These are phyloP conservation scores for Pleodorina starrii DNA, from an alignment of 139 green algal species.

Conservation along the genomic window DNA sequence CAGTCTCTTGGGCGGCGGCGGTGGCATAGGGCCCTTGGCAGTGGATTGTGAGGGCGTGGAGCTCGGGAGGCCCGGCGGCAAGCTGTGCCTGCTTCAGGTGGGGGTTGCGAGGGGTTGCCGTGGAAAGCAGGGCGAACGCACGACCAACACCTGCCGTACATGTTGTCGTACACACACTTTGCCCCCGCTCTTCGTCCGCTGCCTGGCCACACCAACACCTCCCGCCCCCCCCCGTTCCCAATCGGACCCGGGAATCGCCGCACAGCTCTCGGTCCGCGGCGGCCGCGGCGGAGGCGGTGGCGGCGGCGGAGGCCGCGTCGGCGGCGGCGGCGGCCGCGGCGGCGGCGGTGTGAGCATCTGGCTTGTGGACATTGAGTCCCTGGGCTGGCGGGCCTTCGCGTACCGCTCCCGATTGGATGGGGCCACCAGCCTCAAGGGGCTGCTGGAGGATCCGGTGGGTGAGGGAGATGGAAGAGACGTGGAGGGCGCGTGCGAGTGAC, in stretches of 20 bases:
- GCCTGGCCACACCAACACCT: too few species aligned
- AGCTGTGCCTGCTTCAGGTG: conserved; percentile 56
- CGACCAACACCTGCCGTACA: too few species aligned
- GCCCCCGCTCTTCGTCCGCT: too few species aligned
- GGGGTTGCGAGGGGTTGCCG: too few species aligned
- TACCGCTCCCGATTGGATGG: conserved; percentile 10
- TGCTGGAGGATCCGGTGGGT: conserved; percentile 46
- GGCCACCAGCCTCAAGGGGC: not conserved
- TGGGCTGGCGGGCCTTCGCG: conserved; percentile 38
- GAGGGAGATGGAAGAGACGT: not conserved
- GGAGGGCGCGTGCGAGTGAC: too few species aligned
- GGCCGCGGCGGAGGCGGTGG: not conserved
- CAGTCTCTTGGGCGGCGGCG: not conserved
- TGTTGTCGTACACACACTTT: too few species aligned
- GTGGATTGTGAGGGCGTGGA: conserved; percentile 54
- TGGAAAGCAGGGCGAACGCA: too few species aligned
- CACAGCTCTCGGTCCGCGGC: not conserved
- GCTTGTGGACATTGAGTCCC: conserved; percentile 45
- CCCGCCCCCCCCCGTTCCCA: too few species aligned
- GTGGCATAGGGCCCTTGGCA: not conserved
- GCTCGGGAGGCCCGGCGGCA: conserved; percentile 41
- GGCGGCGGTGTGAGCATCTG: conserved; percentile 41
- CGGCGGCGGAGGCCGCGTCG: not conserved
- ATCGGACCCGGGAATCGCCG: too few species aligned
- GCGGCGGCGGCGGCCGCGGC: not conserved